Percentiles rank a stretch among this genome's conserved stretches.
These are phyloP conservation scores for Tylopilus rubrobrunneus DNA, from an alignment of 768 basidiomycete species.

Conservation along the genomic window DNA sequence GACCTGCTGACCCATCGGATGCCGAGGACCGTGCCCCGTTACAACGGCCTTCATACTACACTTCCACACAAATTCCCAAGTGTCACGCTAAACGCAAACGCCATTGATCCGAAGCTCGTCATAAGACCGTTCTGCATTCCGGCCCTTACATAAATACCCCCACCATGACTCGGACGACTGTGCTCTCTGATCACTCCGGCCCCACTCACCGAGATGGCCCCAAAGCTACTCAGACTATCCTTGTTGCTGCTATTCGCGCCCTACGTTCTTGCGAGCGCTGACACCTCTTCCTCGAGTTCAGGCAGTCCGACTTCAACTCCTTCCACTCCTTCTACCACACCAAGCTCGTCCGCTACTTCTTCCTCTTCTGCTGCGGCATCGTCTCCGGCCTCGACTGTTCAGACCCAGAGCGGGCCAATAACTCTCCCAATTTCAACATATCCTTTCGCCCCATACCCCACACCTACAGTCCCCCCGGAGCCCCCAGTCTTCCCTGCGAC, in stretches of 20 bases:
- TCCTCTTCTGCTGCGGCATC: conserved; percentile 10
- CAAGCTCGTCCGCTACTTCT: neutral
- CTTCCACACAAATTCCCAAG: neutral
- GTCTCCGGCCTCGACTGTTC: neutral
- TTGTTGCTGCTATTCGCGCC: conserved; percentile 14
- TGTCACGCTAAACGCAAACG: neutral
- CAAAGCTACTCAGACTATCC: conserved; percentile 6
- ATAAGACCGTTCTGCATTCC: neutral
- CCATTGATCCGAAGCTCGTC: neutral
- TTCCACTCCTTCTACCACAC: neutral
- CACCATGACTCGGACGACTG: too few relatives aligned
- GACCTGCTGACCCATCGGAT: conserved; percentile 3
- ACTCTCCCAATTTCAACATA: conserved; percentile 39
- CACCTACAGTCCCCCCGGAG: conserved; percentile 52
- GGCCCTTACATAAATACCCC: conserved; percentile 6
- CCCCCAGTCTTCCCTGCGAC: conserved; percentile 50
- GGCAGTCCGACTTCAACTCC: neutral
- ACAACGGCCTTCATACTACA: neutral
- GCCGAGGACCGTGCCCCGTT: neutral
- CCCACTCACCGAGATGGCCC: conserved; percentile 16
- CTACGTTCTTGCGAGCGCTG: neutral
- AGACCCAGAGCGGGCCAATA: conserved; percentile 21
- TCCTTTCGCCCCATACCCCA: conserved; percentile 58
- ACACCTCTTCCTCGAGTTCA: neutral
- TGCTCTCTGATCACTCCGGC: neutral